Evolutionary conservation across 495 filamentous ascomycete species (phyloP).

Genomic region (Aspergillus steynii): DNA sequence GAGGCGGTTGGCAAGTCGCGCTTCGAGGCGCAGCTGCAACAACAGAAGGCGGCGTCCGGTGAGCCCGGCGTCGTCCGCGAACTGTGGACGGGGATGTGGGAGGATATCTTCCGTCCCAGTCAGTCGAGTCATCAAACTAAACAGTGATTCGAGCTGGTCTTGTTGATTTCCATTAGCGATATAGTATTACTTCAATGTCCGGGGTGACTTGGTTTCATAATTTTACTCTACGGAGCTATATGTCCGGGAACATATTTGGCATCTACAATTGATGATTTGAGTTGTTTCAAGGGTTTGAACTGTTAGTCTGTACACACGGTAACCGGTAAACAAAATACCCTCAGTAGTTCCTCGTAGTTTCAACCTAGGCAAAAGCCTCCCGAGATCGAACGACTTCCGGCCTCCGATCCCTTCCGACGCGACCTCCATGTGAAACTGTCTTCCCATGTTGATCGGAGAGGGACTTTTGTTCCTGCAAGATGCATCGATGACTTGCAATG

Average conservation of each 20-base stretch:
- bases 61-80: conserved; percentile 45
- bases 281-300: too few relatives aligned
- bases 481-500: too few relatives aligned
- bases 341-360: too few relatives aligned
- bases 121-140: conserved; percentile 21
- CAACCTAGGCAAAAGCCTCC: too few relatives aligned
- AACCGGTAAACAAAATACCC: too few relatives aligned
- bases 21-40: conserved; percentile 39
- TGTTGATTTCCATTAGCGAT: neutral
- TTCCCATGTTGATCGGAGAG: too few relatives aligned
- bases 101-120: conserved; percentile 57
- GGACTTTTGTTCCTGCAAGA: too few relatives aligned
- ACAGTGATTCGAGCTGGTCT: conserved; percentile 12
- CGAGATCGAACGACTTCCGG: neutral
- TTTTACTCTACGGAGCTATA: neutral
- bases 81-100: conserved; percentile 57
- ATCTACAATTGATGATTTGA: too few relatives aligned
- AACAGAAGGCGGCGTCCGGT: conserved; percentile 20
- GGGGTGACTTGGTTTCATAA: neutral
- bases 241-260: too few relatives aligned
- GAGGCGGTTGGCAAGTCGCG: conserved; percentile 48
- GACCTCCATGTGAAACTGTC: neutral
- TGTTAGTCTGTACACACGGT: too few relatives aligned
- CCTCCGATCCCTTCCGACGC: neutral
- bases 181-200: neutral